Conservation (phyloP, 345 rosid genomes). For the Eucalyptus viminalis region DNA sequence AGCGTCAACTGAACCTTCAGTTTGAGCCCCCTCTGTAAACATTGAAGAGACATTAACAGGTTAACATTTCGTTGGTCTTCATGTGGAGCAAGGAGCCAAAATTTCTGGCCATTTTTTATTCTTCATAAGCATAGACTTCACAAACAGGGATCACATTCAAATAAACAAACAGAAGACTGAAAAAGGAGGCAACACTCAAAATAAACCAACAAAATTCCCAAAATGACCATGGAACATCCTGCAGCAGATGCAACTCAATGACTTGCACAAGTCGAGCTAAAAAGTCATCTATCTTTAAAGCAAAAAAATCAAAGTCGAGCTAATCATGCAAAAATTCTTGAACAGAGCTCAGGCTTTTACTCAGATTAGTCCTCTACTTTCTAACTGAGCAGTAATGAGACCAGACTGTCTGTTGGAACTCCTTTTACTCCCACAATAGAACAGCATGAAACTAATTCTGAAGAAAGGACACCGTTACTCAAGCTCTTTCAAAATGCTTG, state of each 20-base stretch:
- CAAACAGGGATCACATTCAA: neutral
- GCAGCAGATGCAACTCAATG: neutral
- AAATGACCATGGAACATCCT: neutral
- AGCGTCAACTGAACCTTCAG: conserved; percentile 9
- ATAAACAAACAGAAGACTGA: neutral
- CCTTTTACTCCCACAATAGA: neutral
- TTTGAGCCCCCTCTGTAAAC: conserved; percentile 19
- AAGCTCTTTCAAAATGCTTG: neutral
- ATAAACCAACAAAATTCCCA: neutral
- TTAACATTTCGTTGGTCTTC: neutral
- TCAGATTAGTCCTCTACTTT: neutral
- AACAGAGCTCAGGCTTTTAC: neutral
- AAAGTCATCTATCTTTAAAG: neutral
- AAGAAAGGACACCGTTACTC: neutral
- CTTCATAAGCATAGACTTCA: neutral
- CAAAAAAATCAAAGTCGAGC: neutral
- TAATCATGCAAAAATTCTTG: neutral
- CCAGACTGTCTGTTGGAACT: neutral
- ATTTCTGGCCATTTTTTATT: neutral
- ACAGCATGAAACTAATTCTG: neutral
- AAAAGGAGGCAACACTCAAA: neutral
- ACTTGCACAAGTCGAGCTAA: neutral
- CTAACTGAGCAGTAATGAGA: neutral
- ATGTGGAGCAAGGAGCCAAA: neutral
- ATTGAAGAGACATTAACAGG: conserved; percentile 11